A percentile compares a stretch with the other conserved stretches of the same genome.
Evolutionary conservation across 2,329 filamentous ascomycete genomes (phyloP).

Genomic region (Gyromitra esculenta): DNA sequence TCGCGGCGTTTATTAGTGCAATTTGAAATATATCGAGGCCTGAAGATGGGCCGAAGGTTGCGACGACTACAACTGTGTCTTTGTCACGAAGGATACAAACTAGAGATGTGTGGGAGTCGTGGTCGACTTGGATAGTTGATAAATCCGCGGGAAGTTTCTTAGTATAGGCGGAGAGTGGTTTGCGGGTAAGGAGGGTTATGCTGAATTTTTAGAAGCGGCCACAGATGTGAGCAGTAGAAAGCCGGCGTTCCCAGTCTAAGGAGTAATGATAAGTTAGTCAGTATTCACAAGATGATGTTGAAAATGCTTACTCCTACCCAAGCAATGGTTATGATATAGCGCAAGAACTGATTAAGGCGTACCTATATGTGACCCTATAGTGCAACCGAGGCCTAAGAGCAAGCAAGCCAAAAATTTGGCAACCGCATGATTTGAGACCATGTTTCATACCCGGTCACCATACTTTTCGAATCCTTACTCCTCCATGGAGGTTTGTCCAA

Average conservation of each 20-base stretch:
- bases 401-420: too few relatives aligned
- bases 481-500: too few relatives aligned
- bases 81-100: background rate
- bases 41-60: background rate
- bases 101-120: background rate
- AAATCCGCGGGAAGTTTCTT: background rate
- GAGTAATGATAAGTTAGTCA: background rate
- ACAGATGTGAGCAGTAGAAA: conserved; percentile 1
- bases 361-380: too few relatives aligned
- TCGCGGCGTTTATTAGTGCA: conserved; percentile 13
- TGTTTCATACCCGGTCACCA: too few relatives aligned
- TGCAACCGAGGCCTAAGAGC: too few relatives aligned
- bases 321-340: background rate
- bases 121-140: background rate
- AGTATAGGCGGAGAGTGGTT: background rate
- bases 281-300: background rate
- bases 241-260: background rate
- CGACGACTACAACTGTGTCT: background rate
- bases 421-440: too few relatives aligned
- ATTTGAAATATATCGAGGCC: background rate
- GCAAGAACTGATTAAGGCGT: too few relatives aligned
- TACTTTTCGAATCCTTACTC: too few relatives aligned
- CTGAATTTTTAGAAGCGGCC: background rate
- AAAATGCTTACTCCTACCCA: conserved; percentile 10
- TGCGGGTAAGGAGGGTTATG: conserved; percentile 5